Base-by-base conservation (phyloP, 805 yeast species). In the Teunomyces lycoperdinae region DNA sequence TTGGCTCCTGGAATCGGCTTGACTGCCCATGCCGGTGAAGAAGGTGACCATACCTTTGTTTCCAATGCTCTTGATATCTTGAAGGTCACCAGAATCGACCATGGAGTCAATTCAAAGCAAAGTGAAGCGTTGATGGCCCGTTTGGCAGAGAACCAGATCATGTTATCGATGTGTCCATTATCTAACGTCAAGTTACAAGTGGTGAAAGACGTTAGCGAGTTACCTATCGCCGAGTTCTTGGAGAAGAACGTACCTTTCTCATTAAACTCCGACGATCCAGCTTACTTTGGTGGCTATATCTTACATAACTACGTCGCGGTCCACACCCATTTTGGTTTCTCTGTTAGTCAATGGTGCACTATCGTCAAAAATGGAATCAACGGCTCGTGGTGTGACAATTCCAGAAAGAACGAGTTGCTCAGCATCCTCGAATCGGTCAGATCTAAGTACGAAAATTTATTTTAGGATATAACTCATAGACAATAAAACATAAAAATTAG, bases 1-100 rank as follows among this genome's bases (percentile, higher is more conserved):
- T 60, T 71, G 36, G 78, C 73, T 58, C 80, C 84, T 20, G 67
- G 78, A 20, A 76, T 84, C 47, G 77, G 81, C 34, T 72, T 85
- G 46, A 88, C 95, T 32, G 92, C 96, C 2, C 96, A 88, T 60
- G 95, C 94, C 2, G 96, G 96, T 58, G 96, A 88, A 67, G 95
- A 88, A 70, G 95, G 92, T 45, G 88, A 85, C 53, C 82, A 89
- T 36, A 76, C 80, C n/a, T 86, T 72, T 55, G 87, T 87, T 26
- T 49, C 68, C 8, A 75, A 74, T 45, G 70, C 94, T 1, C 67
- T 87, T 51, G 84, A 85, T 56, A 48, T 73, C 42, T 74, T 61
- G 46, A 48, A 53, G 26, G 87, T 80, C 24, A 74, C 83, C 30
- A 78, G 96, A 65, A 84, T 88, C 47, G 96, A 88, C 60, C 96